phyloP scores from a whole-genome alignment of 208 protist species.

The Acanthamoeba royreba region DNA sequence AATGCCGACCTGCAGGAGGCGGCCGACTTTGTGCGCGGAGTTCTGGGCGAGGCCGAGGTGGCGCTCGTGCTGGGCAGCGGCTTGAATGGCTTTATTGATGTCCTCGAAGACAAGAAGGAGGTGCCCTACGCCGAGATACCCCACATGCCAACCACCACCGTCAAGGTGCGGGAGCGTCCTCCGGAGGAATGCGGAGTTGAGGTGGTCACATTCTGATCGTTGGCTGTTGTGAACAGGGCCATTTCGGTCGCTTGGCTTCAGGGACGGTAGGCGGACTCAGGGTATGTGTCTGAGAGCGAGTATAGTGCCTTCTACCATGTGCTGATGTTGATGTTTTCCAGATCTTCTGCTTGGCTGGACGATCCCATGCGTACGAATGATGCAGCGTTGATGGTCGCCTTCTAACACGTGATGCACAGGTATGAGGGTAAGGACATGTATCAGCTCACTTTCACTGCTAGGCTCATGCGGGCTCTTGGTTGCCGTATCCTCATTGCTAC shows the following conservation, averaged over 20 bases:
- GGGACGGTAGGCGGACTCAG: background rate
- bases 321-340: too few species aligned
- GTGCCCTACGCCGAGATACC: constrained; percentile 36
- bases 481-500: constrained; percentile 49
- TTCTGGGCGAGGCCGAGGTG: constrained; percentile 47
- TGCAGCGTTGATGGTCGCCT: too few species aligned
- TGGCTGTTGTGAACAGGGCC: too few species aligned
- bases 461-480: constrained; percentile 24
- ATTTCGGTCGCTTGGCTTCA: constrained; percentile 18
- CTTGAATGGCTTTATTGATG: constrained; percentile 44
- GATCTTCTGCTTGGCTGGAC: constrained; percentile 35
- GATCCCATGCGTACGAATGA: constrained; percentile 18
- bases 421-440: constrained; percentile 51
- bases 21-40: background rate
- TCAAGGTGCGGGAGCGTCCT: too few species aligned
- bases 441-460: constrained; percentile 48
- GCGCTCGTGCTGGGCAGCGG: constrained; percentile 60
- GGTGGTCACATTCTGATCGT: too few species aligned
- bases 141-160: constrained; percentile 54
- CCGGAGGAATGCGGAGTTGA: too few species aligned
- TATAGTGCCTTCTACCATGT: too few species aligned
- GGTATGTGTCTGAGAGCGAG: too few species aligned
- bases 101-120: constrained; percentile 32
- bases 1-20: background rate
- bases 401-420: too few species aligned